phyloP scores from a whole-genome alignment of 805 yeast species.

The Lachancea sp. region DNA sequence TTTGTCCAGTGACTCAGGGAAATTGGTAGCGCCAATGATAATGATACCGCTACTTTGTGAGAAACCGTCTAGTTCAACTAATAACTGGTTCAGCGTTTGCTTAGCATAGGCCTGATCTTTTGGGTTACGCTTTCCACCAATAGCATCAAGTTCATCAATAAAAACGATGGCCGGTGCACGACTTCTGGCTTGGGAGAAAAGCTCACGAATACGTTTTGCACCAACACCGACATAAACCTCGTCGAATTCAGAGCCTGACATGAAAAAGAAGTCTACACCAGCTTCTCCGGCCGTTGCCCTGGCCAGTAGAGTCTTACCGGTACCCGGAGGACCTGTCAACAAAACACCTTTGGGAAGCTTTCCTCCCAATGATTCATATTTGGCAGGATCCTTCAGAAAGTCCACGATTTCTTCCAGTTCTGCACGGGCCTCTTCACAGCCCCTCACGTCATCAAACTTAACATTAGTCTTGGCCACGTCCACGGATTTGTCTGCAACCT shows the following conservation, averaged over 20 bases:
- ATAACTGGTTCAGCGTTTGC: conserved; percentile 90
- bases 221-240: conserved; percentile 99
- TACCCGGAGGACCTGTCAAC: conserved; percentile 97
- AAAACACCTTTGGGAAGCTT: conserved; percentile 95
- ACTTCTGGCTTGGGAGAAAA: conserved; percentile 86
- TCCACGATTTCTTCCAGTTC: conserved; percentile 98
- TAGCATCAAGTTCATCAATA: conserved; percentile 96
- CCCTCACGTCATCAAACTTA: conserved; percentile 87
- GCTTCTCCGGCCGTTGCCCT: conserved; percentile 98
- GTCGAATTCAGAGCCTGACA: conserved; percentile 98
- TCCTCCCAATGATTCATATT: conserved; percentile 95
- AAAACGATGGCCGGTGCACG: conserved; percentile 95
- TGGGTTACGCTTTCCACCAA: conserved; percentile 96
- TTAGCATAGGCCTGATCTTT: conserved; percentile 97
- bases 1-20: conserved; percentile 93
- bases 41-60: conserved; percentile 90
- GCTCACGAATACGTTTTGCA: conserved; percentile 93
- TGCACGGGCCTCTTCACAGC: conserved; percentile 97
- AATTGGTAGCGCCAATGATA: conserved; percentile 96
- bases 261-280: conserved; percentile 92
- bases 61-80: conserved; percentile 94
- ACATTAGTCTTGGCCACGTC: conserved; percentile 84
- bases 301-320: conserved; percentile 93
- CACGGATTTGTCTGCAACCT: conserved; percentile 68
- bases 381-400: conserved; percentile 90